Evolutionary conservation across 371 early-diverging fungal genomes (phyloP).

Genomic region (Mortierella sp.): DNA sequence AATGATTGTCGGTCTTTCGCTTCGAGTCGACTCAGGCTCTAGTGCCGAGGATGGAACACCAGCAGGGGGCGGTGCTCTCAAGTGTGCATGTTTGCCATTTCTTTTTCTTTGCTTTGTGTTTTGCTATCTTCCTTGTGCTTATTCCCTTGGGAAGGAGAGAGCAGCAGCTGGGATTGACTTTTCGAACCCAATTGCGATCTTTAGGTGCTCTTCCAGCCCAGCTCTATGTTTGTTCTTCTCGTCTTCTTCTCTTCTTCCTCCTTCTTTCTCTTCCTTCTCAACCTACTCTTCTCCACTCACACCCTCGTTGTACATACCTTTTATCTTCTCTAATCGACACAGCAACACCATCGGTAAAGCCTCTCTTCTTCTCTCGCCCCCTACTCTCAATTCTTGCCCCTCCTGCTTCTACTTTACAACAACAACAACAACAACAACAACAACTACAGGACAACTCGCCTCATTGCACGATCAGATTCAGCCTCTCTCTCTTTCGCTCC

Average conservation of each 20-base stretch:
- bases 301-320: background rate
- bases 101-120: background rate
- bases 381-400: background rate
- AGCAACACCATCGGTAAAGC: background rate
- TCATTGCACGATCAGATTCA: background rate
- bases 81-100: background rate
- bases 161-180: no score
- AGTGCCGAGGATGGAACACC: background rate
- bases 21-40: background rate
- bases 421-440: background rate
- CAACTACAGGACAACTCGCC: no score
- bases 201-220: background rate
- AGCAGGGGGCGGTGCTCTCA: slow-evolving; percentile 5
- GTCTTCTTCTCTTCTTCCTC: background rate
- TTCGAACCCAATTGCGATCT: background rate
- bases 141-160: no score
- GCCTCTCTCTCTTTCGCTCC: background rate
- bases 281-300: background rate
- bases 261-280: background rate
- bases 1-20: background rate
- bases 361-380: background rate
- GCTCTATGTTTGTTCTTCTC: background rate
- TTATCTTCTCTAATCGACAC: background rate
- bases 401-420: background rate
- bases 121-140: background rate